phyloP scores from a whole-genome alignment of 2,329 filamentous ascomycete genomes.

The Simplicillium aogashimaense region DNA sequence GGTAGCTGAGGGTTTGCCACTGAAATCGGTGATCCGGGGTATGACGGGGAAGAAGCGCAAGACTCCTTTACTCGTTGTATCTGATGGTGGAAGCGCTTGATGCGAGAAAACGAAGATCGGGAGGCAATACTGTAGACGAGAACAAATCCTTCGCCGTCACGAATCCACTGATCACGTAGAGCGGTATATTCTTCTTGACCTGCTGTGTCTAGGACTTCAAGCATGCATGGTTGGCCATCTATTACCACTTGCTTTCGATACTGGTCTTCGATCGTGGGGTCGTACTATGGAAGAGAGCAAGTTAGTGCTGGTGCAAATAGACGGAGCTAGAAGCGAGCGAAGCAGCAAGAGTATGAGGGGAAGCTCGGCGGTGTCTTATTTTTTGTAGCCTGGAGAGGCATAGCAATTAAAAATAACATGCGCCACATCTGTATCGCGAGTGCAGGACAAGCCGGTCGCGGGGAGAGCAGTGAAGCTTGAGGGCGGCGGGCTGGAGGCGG shows the following conservation, averaged over 20 bases:
- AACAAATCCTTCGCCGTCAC: slow-evolving; percentile 94
- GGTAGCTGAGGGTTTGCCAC: slow-evolving; percentile 50
- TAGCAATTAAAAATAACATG: no score
- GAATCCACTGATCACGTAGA: slow-evolving; percentile 94
- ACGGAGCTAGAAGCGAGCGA: not conserved
- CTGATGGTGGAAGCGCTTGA: slow-evolving; percentile 92
- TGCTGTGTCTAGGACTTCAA: slow-evolving; percentile 93
- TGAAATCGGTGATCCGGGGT: slow-evolving; percentile 64
- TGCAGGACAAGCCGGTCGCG: not conserved
- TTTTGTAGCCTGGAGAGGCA: no score
- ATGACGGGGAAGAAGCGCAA: slow-evolving; percentile 63
- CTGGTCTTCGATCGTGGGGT: slow-evolving; percentile 81
- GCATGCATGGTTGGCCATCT: slow-evolving; percentile 90
- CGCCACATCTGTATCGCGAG: no score
- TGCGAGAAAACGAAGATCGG: slow-evolving; percentile 86
- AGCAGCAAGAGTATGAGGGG: no score
- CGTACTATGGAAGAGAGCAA: slow-evolving; percentile 45
- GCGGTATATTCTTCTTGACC: slow-evolving; percentile 98
- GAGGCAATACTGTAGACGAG: slow-evolving; percentile 98
- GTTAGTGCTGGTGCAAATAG: not conserved
- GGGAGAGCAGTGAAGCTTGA: slow-evolving; percentile 1
- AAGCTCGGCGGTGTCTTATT: no score
- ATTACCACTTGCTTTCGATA: slow-evolving; percentile 88
- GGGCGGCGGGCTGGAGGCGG: slow-evolving; percentile 3
- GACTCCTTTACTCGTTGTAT: slow-evolving; percentile 97